Conservation (phyloP, 352 stramenopile genomes). For the Globisporangium spinosum region DNA sequence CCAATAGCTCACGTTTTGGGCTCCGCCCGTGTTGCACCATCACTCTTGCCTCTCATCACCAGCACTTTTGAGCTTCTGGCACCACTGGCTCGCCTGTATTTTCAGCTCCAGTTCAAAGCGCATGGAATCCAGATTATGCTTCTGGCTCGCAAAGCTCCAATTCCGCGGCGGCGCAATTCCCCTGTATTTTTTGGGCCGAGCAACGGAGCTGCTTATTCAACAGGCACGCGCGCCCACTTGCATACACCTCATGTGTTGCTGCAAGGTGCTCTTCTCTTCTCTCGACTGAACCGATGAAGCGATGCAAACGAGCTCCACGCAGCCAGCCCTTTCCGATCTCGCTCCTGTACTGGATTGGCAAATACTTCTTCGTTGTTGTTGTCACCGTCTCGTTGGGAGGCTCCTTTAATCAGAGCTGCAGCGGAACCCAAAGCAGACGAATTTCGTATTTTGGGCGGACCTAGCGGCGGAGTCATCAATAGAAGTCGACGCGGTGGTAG, state of each 20-base stretch:
- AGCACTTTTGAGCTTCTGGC: not conserved
- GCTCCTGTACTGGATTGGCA: no score
- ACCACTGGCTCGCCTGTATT: not conserved
- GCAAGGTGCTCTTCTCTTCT: not conserved
- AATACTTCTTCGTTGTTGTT: no score
- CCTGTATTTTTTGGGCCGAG: no score
- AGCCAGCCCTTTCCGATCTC: no score
- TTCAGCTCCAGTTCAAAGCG: no score
- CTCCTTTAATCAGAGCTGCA: not conserved
- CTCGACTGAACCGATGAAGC: not conserved
- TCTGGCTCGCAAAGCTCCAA: no score
- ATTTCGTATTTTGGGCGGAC: constrained; percentile 19
- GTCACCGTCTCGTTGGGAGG: not conserved
- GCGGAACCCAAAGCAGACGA: constrained; percentile 17
- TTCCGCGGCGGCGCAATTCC: no score
- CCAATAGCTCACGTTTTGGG: constrained; percentile 10
- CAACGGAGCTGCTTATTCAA: no score
- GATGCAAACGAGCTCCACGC: not conserved
- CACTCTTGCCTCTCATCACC: constrained; percentile 7
- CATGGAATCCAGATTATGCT: no score
- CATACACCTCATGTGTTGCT: not conserved
- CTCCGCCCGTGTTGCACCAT: not conserved
- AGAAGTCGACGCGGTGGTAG: not conserved
- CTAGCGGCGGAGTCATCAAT: not conserved
- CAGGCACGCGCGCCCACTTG: no score